Conservation (phyloP, 164 flowering plant species). For the Annona cherimola region DNA sequence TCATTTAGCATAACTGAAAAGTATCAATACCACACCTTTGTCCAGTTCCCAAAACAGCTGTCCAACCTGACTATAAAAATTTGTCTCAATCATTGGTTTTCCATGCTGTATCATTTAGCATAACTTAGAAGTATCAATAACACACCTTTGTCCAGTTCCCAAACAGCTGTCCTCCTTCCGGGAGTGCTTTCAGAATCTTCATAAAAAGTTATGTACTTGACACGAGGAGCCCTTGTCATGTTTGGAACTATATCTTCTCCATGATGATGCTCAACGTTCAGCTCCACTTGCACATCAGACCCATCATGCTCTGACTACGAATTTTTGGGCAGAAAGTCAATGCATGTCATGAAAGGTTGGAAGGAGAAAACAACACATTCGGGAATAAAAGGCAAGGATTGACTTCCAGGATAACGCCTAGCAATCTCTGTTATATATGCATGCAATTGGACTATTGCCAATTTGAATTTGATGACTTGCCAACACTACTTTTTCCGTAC, state of each 20-base stretch:
- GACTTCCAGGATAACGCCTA: background rate
- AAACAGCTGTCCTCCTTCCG: conserved; percentile 88
- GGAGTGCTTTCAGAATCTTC: conserved; percentile 96
- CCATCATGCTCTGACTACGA: conserved; percentile 95
- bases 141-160: conserved; percentile 91
- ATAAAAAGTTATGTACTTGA: conserved; percentile 85
- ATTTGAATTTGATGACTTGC: background rate
- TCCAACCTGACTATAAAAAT: background rate
- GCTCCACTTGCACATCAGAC: conserved; percentile 74
- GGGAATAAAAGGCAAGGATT: background rate
- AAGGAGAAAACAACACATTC: background rate
- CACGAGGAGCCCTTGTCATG: conserved; percentile 77
- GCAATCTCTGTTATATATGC: background rate
- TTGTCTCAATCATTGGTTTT: background rate
- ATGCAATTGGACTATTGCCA: too few species aligned
- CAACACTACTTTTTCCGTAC: background rate
- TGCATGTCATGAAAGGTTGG: too few species aligned
- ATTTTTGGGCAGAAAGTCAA: background rate
- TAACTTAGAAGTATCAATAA: background rate
- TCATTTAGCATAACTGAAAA: background rate
- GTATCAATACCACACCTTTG: conserved; percentile 41
- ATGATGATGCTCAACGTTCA: conserved; percentile 66
- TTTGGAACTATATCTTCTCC: conserved; percentile 74
- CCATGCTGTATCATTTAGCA: background rate
- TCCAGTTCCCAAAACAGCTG: conserved; percentile 75